phyloP scores from a whole-genome alignment of 495 filamentous ascomycete species.

The Aspergillus coremiiformis region DNA sequence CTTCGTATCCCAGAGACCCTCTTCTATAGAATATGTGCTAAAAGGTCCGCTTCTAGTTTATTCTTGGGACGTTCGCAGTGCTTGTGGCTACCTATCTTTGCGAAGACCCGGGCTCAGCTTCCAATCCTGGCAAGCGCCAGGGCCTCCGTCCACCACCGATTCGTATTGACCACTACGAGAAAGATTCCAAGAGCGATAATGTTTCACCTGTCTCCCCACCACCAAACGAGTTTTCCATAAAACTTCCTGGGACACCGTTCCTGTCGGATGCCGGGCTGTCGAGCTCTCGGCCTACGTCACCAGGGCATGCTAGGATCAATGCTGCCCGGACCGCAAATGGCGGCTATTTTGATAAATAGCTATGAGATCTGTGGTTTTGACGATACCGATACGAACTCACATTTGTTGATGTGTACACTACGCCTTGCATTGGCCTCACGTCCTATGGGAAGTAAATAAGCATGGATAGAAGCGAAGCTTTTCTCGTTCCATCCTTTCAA shows the following conservation, averaged over 20 bases:
- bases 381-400: slow-evolving; percentile 9
- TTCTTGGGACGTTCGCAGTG: slow-evolving; percentile 70
- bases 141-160: slow-evolving; percentile 61
- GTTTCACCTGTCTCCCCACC: slow-evolving; percentile 35
- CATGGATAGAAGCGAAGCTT: slow-evolving; percentile 11
- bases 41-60: slow-evolving; percentile 50
- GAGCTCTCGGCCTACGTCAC: slow-evolving; percentile 61
- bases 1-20: background rate
- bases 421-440: slow-evolving; percentile 4
- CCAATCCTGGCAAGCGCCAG: slow-evolving; percentile 39
- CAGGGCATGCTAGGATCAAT: slow-evolving; percentile 46
- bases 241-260: slow-evolving; percentile 44
- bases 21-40: background rate
- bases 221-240: slow-evolving; percentile 45
- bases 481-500: background rate
- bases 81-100: slow-evolving; percentile 80
- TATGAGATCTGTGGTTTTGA: slow-evolving; percentile 16
- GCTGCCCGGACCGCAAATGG: slow-evolving; percentile 27
- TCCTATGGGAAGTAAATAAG: slow-evolving; percentile 14
- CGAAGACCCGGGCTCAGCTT: slow-evolving; percentile 39
- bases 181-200: slow-evolving; percentile 43
- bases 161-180: slow-evolving; percentile 68
- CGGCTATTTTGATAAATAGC: slow-evolving; percentile 30
- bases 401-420: slow-evolving; percentile 8
- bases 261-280: slow-evolving; percentile 49